Evolutionary conservation across 768 basidiomycete species (phyloP), one percentile per base, ranked within the genome.

Genomic region (button mushroom (Agaricus bisporus)): DNA sequence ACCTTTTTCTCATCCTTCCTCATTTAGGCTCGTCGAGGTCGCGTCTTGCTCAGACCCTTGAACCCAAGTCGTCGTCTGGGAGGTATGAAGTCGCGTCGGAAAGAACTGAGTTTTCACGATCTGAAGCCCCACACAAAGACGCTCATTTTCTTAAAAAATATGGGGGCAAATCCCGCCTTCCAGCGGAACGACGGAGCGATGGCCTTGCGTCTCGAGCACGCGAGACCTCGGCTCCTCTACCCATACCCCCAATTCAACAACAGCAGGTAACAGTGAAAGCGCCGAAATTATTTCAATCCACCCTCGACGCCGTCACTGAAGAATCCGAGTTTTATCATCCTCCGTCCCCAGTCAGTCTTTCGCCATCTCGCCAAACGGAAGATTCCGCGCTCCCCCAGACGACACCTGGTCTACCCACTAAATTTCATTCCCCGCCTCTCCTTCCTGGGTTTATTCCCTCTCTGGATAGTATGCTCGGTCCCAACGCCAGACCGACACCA

Each of bases 341-440:
- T 3, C 43, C 56, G n/a, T 45, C 57, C 10, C 42, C 57, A 7
- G 59, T 60, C 26, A 56, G 56, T 9, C 49, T 55, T n/a, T 55
- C 56, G 10, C 28, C 50, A 11, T 53, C 54, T 11, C 28, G 29
- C 28, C 46, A 36, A 22, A 29, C 41, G 5, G 41, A 41, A 35
- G 22, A 41, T 22, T 20, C 39, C 15, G 22, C 39, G 26, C n/a
- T 53, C 50, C 8, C 39, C 51, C 37, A 52, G 18, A 46, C 54
- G 4, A 41, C 51, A 14, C 49, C 46, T 12, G 38, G 55, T n/a
- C 58, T 67, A 1, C 69, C 79, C 12, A 69, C 74, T 2, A 59
- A 58, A 6, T 93, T 91, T 66, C 66, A 75, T 0, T 84, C 87
- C 0, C 87, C 90, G 8, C 82, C 86, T 0, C 71, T 95, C 12